Evolutionary conservation across 1,139 yeast genomes (phyloP).

Genomic region (Saccharomycopsis hybrid): DNA sequence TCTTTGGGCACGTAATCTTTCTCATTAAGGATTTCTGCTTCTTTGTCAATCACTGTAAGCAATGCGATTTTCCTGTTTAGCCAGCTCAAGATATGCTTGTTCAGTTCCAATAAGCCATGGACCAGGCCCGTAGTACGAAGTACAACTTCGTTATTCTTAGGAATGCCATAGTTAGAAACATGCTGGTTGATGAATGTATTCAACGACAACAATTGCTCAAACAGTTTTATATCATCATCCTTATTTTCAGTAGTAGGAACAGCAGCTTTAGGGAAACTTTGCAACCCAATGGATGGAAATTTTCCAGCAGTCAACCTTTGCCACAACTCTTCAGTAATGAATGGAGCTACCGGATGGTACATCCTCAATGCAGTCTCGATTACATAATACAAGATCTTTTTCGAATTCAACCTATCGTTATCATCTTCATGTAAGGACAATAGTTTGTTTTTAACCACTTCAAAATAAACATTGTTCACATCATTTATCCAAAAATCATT

Average conservation of each 20-base stretch:
- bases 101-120: no score
- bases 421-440: slow-evolving; percentile 6
- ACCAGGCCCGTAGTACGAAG: slow-evolving; percentile 46
- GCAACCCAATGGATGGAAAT: slow-evolving; percentile 45
- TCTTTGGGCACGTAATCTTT: slow-evolving; percentile 38
- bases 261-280: slow-evolving; percentile 2
- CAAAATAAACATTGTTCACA: slow-evolving; percentile 94
- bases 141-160: slow-evolving; percentile 79
- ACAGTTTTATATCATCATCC: slow-evolving; percentile 26
- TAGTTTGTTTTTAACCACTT: slow-evolving; percentile 61
- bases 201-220: slow-evolving; percentile 75
- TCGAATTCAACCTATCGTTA: slow-evolving; percentile 38
- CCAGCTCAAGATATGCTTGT: slow-evolving; percentile 1
- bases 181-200: slow-evolving; percentile 90
- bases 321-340: slow-evolving; percentile 96
- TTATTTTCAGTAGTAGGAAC: neutral
- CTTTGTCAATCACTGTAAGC: slow-evolving; percentile 1
- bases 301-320: slow-evolving; percentile 85
- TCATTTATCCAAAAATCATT: slow-evolving; percentile 92
- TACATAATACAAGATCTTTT: slow-evolving; percentile 87
- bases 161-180: slow-evolving; percentile 78
- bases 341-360: slow-evolving; percentile 98
- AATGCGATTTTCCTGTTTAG: slow-evolving; percentile 9
- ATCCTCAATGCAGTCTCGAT: slow-evolving; percentile 84
- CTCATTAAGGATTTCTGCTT: slow-evolving; percentile 9